Percentiles rank a stretch among this genome's conserved stretches.
phyloP scores from a whole-genome alignment of 148 eudicot species.

The Heliosperma pusillum region DNA sequence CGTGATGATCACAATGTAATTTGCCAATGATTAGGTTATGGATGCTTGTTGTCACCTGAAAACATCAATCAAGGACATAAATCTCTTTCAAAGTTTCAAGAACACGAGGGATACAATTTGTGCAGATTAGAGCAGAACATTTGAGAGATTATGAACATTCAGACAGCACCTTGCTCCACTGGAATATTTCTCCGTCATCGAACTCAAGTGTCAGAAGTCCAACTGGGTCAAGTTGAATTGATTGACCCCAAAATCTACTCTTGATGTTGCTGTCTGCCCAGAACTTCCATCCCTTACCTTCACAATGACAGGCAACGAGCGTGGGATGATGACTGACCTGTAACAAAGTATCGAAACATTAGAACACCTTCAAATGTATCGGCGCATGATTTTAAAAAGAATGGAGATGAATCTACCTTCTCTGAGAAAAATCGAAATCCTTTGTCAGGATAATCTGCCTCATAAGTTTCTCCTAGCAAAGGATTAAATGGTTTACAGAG shows the following conservation, averaged over 20 bases:
- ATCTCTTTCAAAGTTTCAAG: neutral
- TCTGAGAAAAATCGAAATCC: conserved; percentile 93
- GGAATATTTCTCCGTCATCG: conserved; percentile 88
- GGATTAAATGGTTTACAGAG: conserved; percentile 97
- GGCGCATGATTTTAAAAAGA: neutral
- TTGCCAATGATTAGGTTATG: conserved; percentile 89
- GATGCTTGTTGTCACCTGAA: conserved; percentile 86
- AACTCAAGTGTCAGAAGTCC: conserved; percentile 78
- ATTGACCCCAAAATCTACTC: conserved; percentile 93
- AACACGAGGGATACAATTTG: neutral
- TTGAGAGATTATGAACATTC: conserved; percentile 1
- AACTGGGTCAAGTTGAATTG: conserved; percentile 96
- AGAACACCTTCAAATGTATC: neutral
- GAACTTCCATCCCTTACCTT: conserved; percentile 95
- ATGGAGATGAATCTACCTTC: conserved; percentile 44
- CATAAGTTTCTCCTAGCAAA: conserved; percentile 93
- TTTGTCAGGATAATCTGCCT: conserved; percentile 93
- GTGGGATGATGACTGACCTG: conserved; percentile 98
- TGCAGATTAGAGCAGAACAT: neutral
- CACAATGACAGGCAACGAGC: conserved; percentile 89
- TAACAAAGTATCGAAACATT: conserved; percentile 19
- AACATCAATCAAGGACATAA: conserved; percentile 13
- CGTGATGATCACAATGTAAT: conserved; percentile 85
- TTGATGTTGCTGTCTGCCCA: conserved; percentile 90
- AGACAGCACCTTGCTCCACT: conserved; percentile 82